Base-by-base conservation (phyloP, 148 eudicot genomes). In the Chenopodium formosanum region DNA sequence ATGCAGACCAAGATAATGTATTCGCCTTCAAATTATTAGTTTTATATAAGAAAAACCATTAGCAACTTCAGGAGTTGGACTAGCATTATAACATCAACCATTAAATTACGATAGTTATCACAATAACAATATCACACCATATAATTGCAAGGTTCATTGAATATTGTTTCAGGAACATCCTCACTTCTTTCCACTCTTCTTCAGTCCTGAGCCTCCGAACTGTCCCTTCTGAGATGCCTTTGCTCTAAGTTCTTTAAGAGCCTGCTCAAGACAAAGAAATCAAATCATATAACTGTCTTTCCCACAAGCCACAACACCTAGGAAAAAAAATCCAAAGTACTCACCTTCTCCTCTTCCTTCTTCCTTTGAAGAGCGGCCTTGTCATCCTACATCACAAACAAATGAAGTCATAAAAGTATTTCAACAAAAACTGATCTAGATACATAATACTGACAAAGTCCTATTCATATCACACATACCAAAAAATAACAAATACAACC, bases 131-230 rank as follows among this genome's bases (percentile, higher is more conserved):
- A 82, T 67, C 78, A 81, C 78, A 71, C 56, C 50, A 53, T 73
- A 25, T 34, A 77, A 73, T 77, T 23, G 67, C 66, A 29, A 40
- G 53, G 60, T 68, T 34, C 62, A 74, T 56, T 47, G 10, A 44
- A 71, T 37, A 37, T 34, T 44, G 67, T 40, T 52, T 58, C 56
- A 5, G 7, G 74, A 11, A 14, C 25, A 34, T 17, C 58, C 82
- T 94, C 86, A 94, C 84, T 93, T 94, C 91, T 95, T 95, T 66
- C 98, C 98, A 86, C 98, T 95, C 84, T 95, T 95, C 97, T 95
- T 95, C 79, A 93, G 90, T 44, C 98, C 98, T 1, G 97, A 29
- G 75, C 98, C 98, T 79, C 98, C 98, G 67, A 95, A 86, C 25
- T 87, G 70, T 23, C 98, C 98, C 79, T 95, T 95, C 80, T 89